phyloP scores from a whole-genome alignment of 73 alveolate species.

The Tetrahymena elliotti region DNA sequence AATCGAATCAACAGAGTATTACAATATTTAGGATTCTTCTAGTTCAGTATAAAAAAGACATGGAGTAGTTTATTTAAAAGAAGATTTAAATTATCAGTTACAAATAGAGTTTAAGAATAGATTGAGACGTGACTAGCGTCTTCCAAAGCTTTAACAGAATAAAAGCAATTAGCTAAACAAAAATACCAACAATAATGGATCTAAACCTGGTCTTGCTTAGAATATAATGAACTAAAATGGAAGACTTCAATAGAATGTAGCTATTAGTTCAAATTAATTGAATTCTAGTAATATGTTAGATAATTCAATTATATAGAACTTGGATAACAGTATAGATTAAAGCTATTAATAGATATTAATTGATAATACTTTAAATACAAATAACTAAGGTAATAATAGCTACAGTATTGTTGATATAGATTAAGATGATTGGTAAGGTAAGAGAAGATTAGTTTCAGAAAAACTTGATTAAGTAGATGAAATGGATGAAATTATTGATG shows the following conservation, averaged over 20 bases:
- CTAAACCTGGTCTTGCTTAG: background rate
- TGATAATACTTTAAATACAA: background rate
- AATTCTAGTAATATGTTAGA: background rate
- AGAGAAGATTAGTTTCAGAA: background rate
- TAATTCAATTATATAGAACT: background rate
- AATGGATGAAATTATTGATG: background rate
- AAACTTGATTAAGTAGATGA: background rate
- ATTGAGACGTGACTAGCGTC: background rate
- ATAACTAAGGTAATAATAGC: background rate
- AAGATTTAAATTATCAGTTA: background rate
- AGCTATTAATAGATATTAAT: background rate
- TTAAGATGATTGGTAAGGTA: background rate
- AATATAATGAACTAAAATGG: background rate
- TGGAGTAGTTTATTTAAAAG: background rate
- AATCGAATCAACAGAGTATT: background rate
- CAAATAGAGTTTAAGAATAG: background rate
- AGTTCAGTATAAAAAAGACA: background rate
- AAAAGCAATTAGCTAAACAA: background rate
- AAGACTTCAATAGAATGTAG: background rate
- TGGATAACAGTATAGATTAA: background rate
- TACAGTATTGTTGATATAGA: background rate
- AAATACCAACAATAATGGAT: background rate
- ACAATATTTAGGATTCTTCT: background rate
- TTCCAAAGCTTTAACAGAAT: background rate
- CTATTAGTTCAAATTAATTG: background rate